Percentiles rank a stretch among this genome's conserved stretches.
Conservation (phyloP, 768 basidiomycete genomes). For the Xerocomus brunneocitrinus region DNA sequence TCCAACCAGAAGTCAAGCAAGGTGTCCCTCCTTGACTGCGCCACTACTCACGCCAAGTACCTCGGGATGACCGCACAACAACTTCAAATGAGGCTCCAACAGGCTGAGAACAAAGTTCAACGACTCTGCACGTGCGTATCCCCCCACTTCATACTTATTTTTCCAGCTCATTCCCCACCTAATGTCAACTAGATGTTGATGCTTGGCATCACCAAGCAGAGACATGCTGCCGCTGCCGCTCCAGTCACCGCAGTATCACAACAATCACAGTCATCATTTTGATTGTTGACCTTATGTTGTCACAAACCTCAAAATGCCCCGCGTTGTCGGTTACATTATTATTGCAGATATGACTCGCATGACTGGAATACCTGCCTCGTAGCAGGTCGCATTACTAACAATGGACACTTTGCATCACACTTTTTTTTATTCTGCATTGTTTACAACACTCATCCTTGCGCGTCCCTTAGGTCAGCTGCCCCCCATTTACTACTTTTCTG, state of each 20-base stretch:
- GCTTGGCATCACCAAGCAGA: conserved; percentile 76
- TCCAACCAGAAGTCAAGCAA: too few species aligned
- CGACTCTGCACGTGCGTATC: too few species aligned
- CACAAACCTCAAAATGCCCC: conserved; percentile 22
- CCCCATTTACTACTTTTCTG: conserved; percentile 9
- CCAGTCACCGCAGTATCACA: conserved; percentile 51
- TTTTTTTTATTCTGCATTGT: conserved; percentile 41
- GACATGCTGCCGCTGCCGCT: conserved; percentile 54
- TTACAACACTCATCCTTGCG: conserved; percentile 30
- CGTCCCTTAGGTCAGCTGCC: conserved; percentile 23
- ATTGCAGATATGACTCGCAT: conserved; percentile 36
- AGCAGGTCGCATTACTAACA: conserved; percentile 53
- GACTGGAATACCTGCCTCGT: conserved; percentile 52
- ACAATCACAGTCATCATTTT: conserved; percentile 39
- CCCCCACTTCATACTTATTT: background rate
- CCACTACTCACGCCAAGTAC: too few species aligned
- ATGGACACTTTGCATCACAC: conserved; percentile 39
- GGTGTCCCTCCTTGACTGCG: too few species aligned
- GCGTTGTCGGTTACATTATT: conserved; percentile 33
- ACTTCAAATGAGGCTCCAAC: too few species aligned
- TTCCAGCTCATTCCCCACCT: background rate
- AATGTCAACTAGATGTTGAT: conserved; percentile 86
- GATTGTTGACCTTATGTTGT: conserved; percentile 32
- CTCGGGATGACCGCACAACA: too few species aligned
- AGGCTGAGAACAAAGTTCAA: conserved; percentile 30